A percentile compares a stretch with the other conserved stretches of the same genome.
These are phyloP conservation scores for Talaromyces marneffei DNA, from an alignment of 2,329 filamentous ascomycete genomes.

Conservation along the genomic window DNA sequence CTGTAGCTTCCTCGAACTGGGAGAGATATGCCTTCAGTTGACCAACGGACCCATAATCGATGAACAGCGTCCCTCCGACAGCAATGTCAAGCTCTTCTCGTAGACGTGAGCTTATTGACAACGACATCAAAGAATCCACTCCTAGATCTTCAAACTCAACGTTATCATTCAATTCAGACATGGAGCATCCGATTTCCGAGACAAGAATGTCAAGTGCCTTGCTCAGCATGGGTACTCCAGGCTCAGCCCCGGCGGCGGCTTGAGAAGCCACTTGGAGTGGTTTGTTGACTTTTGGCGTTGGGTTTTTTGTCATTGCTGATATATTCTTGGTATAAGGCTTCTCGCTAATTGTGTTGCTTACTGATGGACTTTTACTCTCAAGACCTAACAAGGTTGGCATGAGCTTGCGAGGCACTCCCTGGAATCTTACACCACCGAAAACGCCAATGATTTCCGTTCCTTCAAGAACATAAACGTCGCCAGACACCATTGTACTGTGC, in stretches of 20 bases:
- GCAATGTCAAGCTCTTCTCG: neutral
- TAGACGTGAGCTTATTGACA: neutral
- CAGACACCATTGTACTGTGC: neutral
- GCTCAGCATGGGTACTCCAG: neutral
- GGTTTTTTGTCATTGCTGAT: neutral
- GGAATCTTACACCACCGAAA: neutral
- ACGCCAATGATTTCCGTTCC: neutral
- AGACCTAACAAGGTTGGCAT: neutral
- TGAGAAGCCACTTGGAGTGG: neutral
- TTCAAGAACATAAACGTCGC: neutral
- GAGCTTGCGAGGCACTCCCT: neutral
- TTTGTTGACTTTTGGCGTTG: neutral
- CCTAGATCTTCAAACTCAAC: constrained; percentile 20
- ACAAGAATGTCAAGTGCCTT: neutral
- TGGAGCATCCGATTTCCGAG: neutral
- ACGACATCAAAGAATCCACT: constrained; percentile 20
- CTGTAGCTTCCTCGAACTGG: neutral
- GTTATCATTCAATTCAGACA: neutral
- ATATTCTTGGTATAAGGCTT: neutral
- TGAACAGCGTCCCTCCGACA: neutral
- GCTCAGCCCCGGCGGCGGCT: neutral
- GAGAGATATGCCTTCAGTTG: neutral
- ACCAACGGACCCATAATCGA: neutral
- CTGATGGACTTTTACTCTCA: neutral
- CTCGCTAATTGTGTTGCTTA: neutral